Base-by-base conservation (phyloP, 1,284 basidiomycete species). In the Ustilago crameri region DNA sequence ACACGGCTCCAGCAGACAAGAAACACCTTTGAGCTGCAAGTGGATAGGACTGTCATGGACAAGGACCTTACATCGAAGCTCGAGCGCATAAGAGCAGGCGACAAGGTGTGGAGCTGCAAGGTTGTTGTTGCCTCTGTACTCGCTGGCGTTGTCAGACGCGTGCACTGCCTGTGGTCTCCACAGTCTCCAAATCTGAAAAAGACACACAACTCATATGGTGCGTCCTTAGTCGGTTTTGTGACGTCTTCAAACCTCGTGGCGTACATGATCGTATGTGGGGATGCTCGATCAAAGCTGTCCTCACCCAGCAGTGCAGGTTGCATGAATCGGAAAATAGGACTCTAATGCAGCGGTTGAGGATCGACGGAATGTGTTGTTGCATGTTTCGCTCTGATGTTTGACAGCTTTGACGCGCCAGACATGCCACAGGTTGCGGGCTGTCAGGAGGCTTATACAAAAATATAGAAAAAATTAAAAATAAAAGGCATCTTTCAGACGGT, bases 361-460 rank as follows among this genome's bases (percentile, higher is more conserved):
- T 45, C 41, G 54, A 27, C 47, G 54, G 54, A 57, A 57, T 57
- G 54, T 57, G 49, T n/a, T 34, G 30, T 51, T 43, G 24, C 30
- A 8, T 18, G 18, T 4, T 4, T 18, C 22, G 40, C 4, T 4
- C 4, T 20, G 5, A 22, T 42, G 20, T 42, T 42, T 42, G 40
- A 42, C 40, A 42, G 24, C 41, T 44, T 27, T 22, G 49, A 51
- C 55, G 55, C 55, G 43, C 40, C 15, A 41, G 30, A 30, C 55
- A 58, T 58, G 48, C 55, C 55, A 24, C 24, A 47, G 5, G 14
- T 30, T 46, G 51, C 38, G n/a, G 38, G 18, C 30, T 46, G 55
- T 58, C 55, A 58, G 55, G 55, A 48, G 49, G 38, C 27, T 17
- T 37, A n/a, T n/a, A n/a, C n/a, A n/a, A n/a, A n/a, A n/a, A n/a